A percentile compares a stretch with the other conserved stretches of the same genome.
Evolutionary conservation across 2,329 filamentous ascomycete species (phyloP).

Genomic region (Nemania bipapillata): DNA sequence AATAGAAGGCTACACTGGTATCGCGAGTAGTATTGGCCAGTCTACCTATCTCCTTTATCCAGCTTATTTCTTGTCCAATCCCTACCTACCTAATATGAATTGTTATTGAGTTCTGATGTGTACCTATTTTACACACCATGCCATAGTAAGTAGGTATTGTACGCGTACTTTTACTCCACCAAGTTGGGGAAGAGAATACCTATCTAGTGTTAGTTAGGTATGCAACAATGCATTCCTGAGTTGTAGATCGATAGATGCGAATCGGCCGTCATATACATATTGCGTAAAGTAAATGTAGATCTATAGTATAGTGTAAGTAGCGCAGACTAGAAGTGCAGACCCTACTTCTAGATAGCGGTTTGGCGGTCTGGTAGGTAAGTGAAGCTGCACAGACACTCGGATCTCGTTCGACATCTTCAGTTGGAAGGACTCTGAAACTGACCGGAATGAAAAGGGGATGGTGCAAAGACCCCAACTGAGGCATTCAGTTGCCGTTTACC

Average conservation of each 20-base stretch:
- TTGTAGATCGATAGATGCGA: constrained; percentile 21
- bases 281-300: constrained; percentile 26
- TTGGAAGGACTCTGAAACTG: constrained; percentile 16
- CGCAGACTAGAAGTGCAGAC: background rate
- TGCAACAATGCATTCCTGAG: background rate
- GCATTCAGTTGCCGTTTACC: background rate
- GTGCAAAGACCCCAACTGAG: background rate
- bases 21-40: background rate
- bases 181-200: background rate
- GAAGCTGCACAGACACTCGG: background rate
- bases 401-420: background rate
- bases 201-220: background rate
- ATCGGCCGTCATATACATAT: constrained; percentile 16
- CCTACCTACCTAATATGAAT: no score
- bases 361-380: background rate
- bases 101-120: no score
- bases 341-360: background rate
- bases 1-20: no score
- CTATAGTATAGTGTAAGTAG: background rate
- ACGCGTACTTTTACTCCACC: constrained; percentile 8
- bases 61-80: background rate
- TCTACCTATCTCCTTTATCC: background rate
- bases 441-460: constrained; percentile 14
- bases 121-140: background rate
- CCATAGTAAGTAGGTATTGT: constrained; percentile 3